Percentiles rank a stretch among this genome's conserved stretches.
These are phyloP conservation scores for Suhomyces sp. DNA, from an alignment of 805 yeast species.

Conservation along the genomic window DNA sequence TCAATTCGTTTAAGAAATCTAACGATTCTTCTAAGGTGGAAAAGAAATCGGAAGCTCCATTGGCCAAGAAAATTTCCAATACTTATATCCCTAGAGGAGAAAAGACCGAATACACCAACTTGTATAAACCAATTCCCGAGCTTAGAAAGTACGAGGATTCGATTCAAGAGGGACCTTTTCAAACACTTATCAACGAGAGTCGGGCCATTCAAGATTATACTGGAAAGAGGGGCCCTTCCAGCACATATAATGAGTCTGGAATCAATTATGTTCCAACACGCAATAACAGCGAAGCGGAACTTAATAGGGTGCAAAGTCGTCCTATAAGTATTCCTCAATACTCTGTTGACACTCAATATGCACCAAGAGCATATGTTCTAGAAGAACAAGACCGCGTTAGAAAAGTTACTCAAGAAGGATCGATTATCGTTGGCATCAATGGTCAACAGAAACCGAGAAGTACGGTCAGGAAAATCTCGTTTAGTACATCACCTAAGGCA, in stretches of 20 bases:
- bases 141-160: slow-evolving; percentile 10
- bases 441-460: no score
- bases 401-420: slow-evolving; percentile 1
- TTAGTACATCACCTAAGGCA: no score
- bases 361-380: neutral
- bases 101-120: slow-evolving; percentile 18
- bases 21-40: slow-evolving; percentile 1
- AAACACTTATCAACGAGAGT: no score
- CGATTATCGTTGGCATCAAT: no score
- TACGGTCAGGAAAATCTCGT: no score
- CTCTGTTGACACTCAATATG: slow-evolving; percentile 3
- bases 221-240: no score
- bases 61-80: slow-evolving; percentile 13
- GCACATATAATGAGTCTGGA: no score
- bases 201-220: no score
- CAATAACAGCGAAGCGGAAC: no score
- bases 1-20: slow-evolving; percentile 9
- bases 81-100: slow-evolving; percentile 26
- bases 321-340: slow-evolving; percentile 5
- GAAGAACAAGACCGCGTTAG: slow-evolving; percentile 3
- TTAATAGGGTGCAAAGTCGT: slow-evolving; percentile 1
- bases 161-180: neutral
- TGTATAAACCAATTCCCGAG: slow-evolving; percentile 26
- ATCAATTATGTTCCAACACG: no score
- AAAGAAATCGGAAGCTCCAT: slow-evolving; percentile 1